Evolutionary conservation across 345 rosid genomes (phyloP).

Genomic region (Eucalyptus cloeziana): DNA sequence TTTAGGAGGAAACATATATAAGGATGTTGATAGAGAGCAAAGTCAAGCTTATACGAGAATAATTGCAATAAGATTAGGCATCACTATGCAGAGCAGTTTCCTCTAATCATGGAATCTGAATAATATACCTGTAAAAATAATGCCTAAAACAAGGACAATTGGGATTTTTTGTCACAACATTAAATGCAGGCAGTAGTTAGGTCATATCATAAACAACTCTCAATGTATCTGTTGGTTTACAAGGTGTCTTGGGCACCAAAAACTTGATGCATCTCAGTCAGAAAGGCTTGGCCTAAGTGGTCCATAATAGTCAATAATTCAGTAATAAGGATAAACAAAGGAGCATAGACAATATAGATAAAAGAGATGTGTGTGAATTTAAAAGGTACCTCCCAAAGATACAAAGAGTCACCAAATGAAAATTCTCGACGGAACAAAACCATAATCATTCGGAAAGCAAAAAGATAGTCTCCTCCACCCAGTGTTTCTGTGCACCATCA

Average conservation of each 20-base stretch:
- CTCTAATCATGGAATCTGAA: background rate
- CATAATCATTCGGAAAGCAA: slow-evolving; percentile 97
- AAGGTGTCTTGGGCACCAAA: background rate
- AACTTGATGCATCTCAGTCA: background rate
- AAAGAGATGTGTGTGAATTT: background rate
- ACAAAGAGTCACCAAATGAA: slow-evolving; percentile 89
- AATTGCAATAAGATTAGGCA: background rate
- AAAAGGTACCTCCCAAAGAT: slow-evolving; percentile 90
- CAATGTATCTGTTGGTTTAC: background rate
- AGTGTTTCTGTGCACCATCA: slow-evolving; percentile 49
- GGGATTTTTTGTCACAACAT: background rate
- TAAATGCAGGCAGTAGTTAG: background rate
- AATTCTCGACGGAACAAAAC: slow-evolving; percentile 93
- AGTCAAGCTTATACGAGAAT: background rate
- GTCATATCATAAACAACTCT: background rate
- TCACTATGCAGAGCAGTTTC: background rate
- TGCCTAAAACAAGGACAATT: background rate
- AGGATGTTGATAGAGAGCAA: background rate
- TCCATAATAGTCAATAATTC: background rate
- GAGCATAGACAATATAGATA: background rate
- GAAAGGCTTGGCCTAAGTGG: background rate
- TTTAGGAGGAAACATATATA: background rate
- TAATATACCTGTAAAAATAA: background rate
- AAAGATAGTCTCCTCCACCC: slow-evolving; percentile 95
- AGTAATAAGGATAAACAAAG: background rate